These are phyloP conservation scores for Sclerotinia minor DNA, from an alignment of 2,329 filamentous ascomycete species.

Conservation along the genomic window DNA sequence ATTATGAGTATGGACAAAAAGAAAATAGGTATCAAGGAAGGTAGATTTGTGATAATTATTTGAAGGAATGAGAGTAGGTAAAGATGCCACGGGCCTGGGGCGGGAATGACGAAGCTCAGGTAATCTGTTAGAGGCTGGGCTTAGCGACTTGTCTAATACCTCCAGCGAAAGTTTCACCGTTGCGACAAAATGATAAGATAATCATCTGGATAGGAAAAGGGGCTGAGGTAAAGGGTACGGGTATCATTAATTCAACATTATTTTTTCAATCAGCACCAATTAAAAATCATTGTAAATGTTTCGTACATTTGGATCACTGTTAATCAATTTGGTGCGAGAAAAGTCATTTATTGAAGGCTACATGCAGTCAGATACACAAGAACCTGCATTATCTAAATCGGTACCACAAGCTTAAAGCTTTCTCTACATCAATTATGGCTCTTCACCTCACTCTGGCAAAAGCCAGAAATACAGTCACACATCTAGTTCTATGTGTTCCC, in stretches of 20 bases:
- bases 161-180: slow-evolving; percentile 19
- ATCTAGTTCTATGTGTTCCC: slow-evolving; percentile 3
- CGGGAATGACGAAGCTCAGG: slow-evolving; percentile 31
- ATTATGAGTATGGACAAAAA: slow-evolving; percentile 51
- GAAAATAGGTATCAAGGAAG: slow-evolving; percentile 27
- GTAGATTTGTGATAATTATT: slow-evolving; percentile 19
- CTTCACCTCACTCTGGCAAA: background rate
- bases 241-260: background rate
- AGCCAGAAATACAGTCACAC: slow-evolving; percentile 13
- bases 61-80: slow-evolving; percentile 20
- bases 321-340: slow-evolving; percentile 7
- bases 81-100: slow-evolving; percentile 22
- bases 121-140: slow-evolving; percentile 24
- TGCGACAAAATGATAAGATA: slow-evolving; percentile 20
- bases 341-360: slow-evolving; percentile 16
- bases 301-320: background rate
- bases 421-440: slow-evolving; percentile 9
- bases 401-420: slow-evolving; percentile 18
- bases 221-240: background rate
- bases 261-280: slow-evolving; percentile 9
- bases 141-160: slow-evolving; percentile 24
- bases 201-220: background rate
- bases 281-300: background rate
- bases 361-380: slow-evolving; percentile 22
- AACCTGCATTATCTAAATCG: slow-evolving; percentile 15